These are phyloP conservation scores for Hibiscus mutabilis DNA, from an alignment of 345 rosid species.

Conservation along the genomic window DNA sequence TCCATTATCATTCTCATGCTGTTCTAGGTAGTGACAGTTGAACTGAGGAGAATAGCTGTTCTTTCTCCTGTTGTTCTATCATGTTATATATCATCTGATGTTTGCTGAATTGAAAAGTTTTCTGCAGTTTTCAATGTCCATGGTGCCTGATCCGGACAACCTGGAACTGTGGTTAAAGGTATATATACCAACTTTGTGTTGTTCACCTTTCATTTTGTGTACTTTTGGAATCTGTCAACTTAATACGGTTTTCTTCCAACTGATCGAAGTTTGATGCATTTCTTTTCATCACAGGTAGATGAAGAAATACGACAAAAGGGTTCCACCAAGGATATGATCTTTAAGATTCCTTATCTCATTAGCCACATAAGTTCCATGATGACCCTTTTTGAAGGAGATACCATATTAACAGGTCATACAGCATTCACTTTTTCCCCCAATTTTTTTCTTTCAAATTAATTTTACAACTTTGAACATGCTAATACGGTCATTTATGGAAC, in stretches of 20 bases:
- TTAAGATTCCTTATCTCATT: slow-evolving; percentile 71
- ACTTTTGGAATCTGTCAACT: background rate
- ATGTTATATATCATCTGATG: background rate
- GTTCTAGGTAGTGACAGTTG: background rate
- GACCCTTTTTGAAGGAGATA: slow-evolving; percentile 88
- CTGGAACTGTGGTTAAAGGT: slow-evolving; percentile 93
- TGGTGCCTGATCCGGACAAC: slow-evolving; percentile 64
- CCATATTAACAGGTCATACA: slow-evolving; percentile 72
- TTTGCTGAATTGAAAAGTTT: slow-evolving; percentile 2
- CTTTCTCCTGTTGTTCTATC: background rate
- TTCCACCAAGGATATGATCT: slow-evolving; percentile 82
- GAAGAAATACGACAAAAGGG: slow-evolving; percentile 74
- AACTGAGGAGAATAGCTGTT: background rate
- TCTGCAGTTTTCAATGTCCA: slow-evolving; percentile 59
- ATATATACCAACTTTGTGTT: slow-evolving; percentile 5
- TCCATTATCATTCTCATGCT: background rate
- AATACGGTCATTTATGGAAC: background rate
- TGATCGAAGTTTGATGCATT: slow-evolving; percentile 8
- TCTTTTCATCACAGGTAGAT: slow-evolving; percentile 48
- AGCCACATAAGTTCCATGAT: slow-evolving; percentile 86
- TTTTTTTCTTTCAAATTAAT: background rate
- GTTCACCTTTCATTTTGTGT: background rate
- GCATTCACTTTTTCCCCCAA: background rate
- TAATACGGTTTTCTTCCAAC: background rate
- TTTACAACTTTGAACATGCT: background rate